Conservation (phyloP, 2,329 filamentous ascomycete species). For the Sodiomyces alkalinus region DNA sequence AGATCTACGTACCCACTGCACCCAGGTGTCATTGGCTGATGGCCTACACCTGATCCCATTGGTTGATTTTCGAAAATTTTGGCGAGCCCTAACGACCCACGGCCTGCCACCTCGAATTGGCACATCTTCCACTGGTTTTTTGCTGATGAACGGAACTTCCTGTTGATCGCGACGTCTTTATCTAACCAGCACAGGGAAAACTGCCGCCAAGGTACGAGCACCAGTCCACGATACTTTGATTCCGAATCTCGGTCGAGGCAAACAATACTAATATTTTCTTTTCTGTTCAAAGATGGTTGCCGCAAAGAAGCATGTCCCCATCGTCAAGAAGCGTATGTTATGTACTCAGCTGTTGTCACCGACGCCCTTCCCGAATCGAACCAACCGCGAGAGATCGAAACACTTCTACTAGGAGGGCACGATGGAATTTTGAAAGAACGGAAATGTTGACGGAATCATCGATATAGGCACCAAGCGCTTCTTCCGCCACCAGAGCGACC, state of each 20-base stretch:
- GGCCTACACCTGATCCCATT: constrained; percentile 7
- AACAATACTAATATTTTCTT: constrained; percentile 18
- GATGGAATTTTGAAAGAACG: constrained; percentile 6
- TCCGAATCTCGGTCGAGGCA: no score
- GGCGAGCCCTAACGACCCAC: no score
- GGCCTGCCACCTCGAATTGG: no score
- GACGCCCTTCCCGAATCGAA: background rate
- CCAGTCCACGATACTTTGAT: no score
- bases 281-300: constrained; percentile 74
- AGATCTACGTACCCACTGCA: no score
- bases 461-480: constrained; percentile 77
- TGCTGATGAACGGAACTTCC: no score
- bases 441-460: constrained; percentile 22
- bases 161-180: no score
- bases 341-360: constrained; percentile 9
- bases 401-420: no score
- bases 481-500: constrained; percentile 94
- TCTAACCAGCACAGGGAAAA: constrained; percentile 20
- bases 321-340: constrained; percentile 99
- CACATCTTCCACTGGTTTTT: no score
- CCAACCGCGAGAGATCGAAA: constrained; percentile 5
- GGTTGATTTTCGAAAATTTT: no score
- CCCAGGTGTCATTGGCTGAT: no score
- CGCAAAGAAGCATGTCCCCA: constrained; percentile 98
- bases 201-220: constrained; percentile 26